phyloP scores from a whole-genome alignment of 2,329 filamentous ascomycete species.

The Stagonosporopsis chrysanthemi region DNA sequence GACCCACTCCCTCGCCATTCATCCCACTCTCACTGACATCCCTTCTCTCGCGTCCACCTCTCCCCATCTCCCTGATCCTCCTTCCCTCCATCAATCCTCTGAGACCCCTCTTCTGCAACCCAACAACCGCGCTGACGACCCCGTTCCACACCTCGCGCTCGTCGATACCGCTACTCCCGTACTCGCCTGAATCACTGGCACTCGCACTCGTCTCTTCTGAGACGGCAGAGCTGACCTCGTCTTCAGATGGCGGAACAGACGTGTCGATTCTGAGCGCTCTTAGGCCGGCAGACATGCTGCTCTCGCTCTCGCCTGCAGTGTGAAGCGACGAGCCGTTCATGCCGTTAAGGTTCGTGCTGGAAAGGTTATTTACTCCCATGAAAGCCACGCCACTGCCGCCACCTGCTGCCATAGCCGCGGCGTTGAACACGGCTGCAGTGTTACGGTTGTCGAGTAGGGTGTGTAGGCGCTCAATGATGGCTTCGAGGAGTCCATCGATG shows the following conservation, averaged over 20 bases:
- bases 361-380: conserved; percentile 41
- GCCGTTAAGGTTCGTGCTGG: conserved; percentile 32
- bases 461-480: conserved; percentile 89
- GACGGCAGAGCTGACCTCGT: conserved; percentile 47
- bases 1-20: conserved; percentile 20
- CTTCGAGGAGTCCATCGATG: conserved; percentile 89
- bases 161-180: conserved; percentile 45
- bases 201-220: conserved; percentile 41
- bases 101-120: conserved; percentile 90
- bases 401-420: conserved; percentile 95
- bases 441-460: conserved; percentile 90
- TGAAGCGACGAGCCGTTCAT: conserved; percentile 33
- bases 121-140: conserved; percentile 88
- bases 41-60: conserved; percentile 33
- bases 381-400: conserved; percentile 85
- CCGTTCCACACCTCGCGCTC: conserved; percentile 77
- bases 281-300: conserved; percentile 44
- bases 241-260: conserved; percentile 49
- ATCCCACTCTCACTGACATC: conserved; percentile 4
- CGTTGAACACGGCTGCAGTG: conserved; percentile 96
- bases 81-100: conserved; percentile 94
- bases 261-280: conserved; percentile 60
- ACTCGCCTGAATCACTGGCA: conserved; percentile 44
- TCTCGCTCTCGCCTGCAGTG: conserved; percentile 26
- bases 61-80: conserved; percentile 77